phyloP scores from a whole-genome alignment of 192 early-diverging fungal genomes.

The Backusella macrospora region DNA sequence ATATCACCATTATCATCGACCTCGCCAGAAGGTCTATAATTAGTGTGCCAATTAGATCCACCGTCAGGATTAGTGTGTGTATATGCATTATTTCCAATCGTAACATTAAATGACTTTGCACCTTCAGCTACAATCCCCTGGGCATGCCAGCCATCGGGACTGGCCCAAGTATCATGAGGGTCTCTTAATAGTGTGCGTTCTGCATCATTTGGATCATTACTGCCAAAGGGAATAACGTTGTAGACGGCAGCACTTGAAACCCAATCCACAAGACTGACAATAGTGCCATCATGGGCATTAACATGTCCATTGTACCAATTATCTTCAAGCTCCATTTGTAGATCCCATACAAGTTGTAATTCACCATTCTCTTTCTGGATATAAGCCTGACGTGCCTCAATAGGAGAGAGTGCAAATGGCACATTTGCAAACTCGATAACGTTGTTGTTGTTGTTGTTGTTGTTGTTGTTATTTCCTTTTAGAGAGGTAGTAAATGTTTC shows the following conservation, averaged over 20 bases:
- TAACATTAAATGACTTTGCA: conserved; percentile 59
- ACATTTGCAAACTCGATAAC: conserved; percentile 45
- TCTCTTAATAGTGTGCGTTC: conserved; percentile 54
- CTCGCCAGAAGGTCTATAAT: conserved; percentile 73
- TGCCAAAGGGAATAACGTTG: conserved; percentile 80
- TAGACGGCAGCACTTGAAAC: conserved; percentile 70
- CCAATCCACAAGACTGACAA: conserved; percentile 85
- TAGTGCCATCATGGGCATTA: conserved; percentile 58
- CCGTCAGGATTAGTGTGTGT: conserved; percentile 84
- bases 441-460: conserved; percentile 36
- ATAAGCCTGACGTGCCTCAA: conserved; percentile 67
- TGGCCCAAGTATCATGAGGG: conserved; percentile 58
- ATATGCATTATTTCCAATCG: conserved; percentile 91
- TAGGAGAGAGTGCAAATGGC: conserved; percentile 53
- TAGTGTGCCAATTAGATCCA: conserved; percentile 69
- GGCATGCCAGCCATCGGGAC: conserved; percentile 78
- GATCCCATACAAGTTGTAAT: conserved; percentile 80
- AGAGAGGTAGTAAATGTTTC: conserved; percentile 12
- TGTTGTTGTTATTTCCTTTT: neutral
- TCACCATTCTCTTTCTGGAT: conserved; percentile 59
- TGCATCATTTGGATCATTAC: conserved; percentile 78
- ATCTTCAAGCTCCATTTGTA: conserved; percentile 75
- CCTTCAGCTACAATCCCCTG: conserved; percentile 37
- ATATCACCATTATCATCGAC: conserved; percentile 44
- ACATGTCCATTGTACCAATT: conserved; percentile 84